A percentile compares a stretch with the other conserved stretches of the same genome.
Evolutionary conservation across 2,329 filamentous ascomycete species (phyloP).

Genomic region (Diaporthe sp.): DNA sequence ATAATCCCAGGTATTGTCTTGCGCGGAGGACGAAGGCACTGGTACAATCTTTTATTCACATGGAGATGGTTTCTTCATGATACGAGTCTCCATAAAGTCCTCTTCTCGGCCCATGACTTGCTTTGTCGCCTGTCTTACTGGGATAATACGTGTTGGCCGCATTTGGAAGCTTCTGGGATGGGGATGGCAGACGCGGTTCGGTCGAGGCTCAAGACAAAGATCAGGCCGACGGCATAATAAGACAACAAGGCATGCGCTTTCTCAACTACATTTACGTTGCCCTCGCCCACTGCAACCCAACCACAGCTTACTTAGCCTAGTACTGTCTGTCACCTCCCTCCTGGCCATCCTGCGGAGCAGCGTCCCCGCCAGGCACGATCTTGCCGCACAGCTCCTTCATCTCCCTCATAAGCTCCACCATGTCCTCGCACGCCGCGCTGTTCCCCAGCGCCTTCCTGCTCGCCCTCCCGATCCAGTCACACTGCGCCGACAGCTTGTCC

Average conservation of each 20-base stretch:
- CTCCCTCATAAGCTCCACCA: slow-evolving; percentile 32
- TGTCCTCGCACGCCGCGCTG: slow-evolving; percentile 25
- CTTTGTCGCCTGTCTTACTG: not conserved
- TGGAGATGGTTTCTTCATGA: not conserved
- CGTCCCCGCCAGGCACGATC: not conserved
- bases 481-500: slow-evolving; percentile 12
- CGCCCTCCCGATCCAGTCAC: slow-evolving; percentile 13
- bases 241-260: too few relatives aligned
- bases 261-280: not conserved
- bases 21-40: not conserved
- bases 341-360: not conserved
- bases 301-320: not conserved
- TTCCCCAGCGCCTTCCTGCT: not conserved
- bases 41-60: not conserved
- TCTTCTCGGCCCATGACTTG: not conserved
- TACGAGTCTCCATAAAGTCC: not conserved
- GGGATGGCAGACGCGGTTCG: not conserved
- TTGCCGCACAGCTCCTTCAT: slow-evolving; percentile 24
- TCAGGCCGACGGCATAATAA: not conserved
- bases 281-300: not conserved
- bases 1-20: not conserved
- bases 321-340: not conserved
- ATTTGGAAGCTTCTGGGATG: not conserved
- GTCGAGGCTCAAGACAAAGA: not conserved
- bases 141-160: not conserved